Base-by-base conservation (phyloP, 2,329 filamentous ascomycete species). In the Aspergillus ochraceoroseus region DNA sequence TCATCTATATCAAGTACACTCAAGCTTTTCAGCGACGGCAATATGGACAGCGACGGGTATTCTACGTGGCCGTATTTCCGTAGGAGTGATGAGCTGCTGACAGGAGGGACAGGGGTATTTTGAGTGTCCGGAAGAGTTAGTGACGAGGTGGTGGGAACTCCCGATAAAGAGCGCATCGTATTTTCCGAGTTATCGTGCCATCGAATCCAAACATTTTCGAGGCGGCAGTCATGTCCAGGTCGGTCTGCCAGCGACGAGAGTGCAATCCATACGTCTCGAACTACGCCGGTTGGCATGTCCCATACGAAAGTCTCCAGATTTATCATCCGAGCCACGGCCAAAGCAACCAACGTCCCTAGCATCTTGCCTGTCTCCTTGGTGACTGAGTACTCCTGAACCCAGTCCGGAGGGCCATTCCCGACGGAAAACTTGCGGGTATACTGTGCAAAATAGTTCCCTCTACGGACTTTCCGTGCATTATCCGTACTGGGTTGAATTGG, bases 251-350 rank as follows among this genome's bases (percentile, higher is more conserved):
- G 70, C 4, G 83, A 87, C 1, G 82, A 79, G 32, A 94, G 71
- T 14, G 85, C 82, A 57, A 87, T 77, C 76, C 87, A 92, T 18
- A 90, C 83, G 59, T 90, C 85, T 38, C 85, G 76, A 38, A 88
- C 67, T 12, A 92, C 83, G 1, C 86, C 87, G 0, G 86, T 92
- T 0, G 86, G 86, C 86, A 92, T 90, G 56, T 94, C 86, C 86
- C 86, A 92, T 2, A 86, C 73, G 56, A 92, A 92, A 0, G 80
- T 81, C 63, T 92, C 86, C 26, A 94, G 72, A 55, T 86, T 87
- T 36, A 79, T 70, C 86, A 92, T 92, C 47, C 84, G 82, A 29
- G 82, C 80, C n/a, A 92, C 73, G 8, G 85, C 84, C 49, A 89
- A 67, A 7, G 85, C 84, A 8, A 88, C 85, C 34, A 92, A 68